Evolutionary conservation across 2,329 filamentous ascomycete species (phyloP), one percentile per base, ranked within the genome.

Genomic region (Capronia americana): DNA sequence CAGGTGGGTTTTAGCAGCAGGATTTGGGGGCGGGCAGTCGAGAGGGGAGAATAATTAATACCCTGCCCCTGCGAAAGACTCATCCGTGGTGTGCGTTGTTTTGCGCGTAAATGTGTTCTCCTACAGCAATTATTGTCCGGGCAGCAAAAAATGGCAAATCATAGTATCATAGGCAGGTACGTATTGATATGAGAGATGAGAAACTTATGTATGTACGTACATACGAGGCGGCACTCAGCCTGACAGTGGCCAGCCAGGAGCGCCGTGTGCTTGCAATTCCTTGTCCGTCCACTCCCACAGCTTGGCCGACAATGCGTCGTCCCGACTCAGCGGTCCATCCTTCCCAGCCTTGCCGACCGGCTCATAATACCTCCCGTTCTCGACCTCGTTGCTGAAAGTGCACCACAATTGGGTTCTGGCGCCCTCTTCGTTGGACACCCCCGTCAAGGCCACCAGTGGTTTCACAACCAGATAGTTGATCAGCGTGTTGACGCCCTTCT

Each of bases 351-450:
- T 65, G 11, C 74, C 78, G 30, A 79, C 68, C 14, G 78, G 78
- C 58, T 70, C 77, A 69, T 82, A 84, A 65, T 78, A 83, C 53
- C 71, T 75, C 0, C 81, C 81, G 63, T 74, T 79, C 56, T 70
- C 71, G 41, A 82, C 67, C 17, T 75, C 70, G n/a, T 54, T 41
- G n/a, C 32, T 1, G 78, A 79, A 4, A 75, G 76, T 17, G 77
- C 78, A 56, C 79, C 80, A 83, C 10, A 82, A 69, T 68, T 79
- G 77, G 66, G 75, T 81, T 48, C 77, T 75, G 23, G 74, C 74
- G 2, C 80, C 80, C 63, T 80, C 70, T 41, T 79, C 74, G 1
- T 76, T 70, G 3, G 17, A 59, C 17, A 24, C 63, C 60, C 17
- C 68, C n/a, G 23, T 55, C 24, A 26, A 55, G 55, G 23, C 55